Evolutionary conservation across 306 rosid species (phyloP).

Genomic region (Lathyrus oleraceus): DNA sequence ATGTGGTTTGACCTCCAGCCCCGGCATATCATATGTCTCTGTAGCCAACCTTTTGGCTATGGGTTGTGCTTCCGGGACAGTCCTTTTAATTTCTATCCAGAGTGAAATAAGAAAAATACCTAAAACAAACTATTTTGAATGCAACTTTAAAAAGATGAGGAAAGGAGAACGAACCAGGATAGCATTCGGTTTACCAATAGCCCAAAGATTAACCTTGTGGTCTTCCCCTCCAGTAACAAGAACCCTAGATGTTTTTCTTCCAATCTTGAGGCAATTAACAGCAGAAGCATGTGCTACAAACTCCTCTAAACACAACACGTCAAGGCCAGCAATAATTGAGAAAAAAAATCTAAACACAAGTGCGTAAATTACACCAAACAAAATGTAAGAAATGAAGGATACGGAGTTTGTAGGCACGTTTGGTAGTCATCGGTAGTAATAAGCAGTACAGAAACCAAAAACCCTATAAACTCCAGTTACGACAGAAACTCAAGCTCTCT

Average conservation of each 20-base stretch:
- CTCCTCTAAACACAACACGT: conserved; percentile 73
- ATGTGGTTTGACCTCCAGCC: background rate
- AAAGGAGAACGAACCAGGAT: conserved; percentile 65
- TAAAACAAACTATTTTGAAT: background rate
- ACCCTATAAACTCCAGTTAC: conserved; percentile 46
- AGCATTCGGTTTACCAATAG: conserved; percentile 98
- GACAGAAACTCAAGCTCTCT: conserved; percentile 24
- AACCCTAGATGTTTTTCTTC: conserved; percentile 86
- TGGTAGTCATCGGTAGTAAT: conserved; percentile 76
- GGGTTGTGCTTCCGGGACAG: no score
- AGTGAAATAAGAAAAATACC: no score
- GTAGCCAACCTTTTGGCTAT: background rate
- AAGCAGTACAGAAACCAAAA: conserved; percentile 28
- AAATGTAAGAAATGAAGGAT: conserved; percentile 54
- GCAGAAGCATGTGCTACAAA: conserved; percentile 96
- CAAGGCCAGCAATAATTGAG: conserved; percentile 51
- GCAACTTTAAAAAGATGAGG: background rate
- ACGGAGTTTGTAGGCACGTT: conserved; percentile 99
- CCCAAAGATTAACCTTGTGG: conserved; percentile 99
- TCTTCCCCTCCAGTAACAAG: conserved; percentile 99
- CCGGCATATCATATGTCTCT: background rate
- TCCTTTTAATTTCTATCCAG: no score
- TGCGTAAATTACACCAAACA: background rate
- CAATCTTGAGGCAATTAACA: conserved; percentile 98
- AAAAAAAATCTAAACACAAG: background rate